Base-by-base conservation (phyloP, 176 grass and related monocot species). In the Cenchrus americanus region DNA sequence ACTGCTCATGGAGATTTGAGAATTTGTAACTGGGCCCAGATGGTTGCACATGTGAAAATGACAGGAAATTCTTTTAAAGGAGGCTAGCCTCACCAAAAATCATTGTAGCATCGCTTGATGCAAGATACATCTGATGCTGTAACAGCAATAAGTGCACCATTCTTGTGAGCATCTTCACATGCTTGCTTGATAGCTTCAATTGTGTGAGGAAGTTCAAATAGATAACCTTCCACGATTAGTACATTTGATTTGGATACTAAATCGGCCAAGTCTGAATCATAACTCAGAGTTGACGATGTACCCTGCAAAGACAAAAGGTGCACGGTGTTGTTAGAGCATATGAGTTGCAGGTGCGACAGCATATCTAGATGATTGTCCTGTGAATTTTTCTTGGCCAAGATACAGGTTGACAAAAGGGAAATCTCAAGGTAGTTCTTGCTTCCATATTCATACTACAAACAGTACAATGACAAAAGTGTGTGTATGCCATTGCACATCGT, bases 101-200 rank as follows among this genome's bases (percentile, higher is more conserved):
- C 81, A 87, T 85, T 85, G 80, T 94, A 93, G 80, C 96, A 96
- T 66, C 86, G 78, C 41, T 96, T 86, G 74, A 99, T 96, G 78
- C 96, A 99, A 83, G 93, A 96, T 24, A 96, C 87, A 76, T 96
- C 93, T 53, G 96, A 99, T 78, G 93, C 91, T 52, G 93, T 96
- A 64, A 96, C 86, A 73, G 91, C 96, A 79, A 96, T 84, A 71
- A 99, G 89, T 26, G 87, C 91, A 66, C 96, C 96, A 75, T 88
- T 96, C 80, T 85, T 86, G 65, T 84, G 89, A 82, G 93, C 96
- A 72, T 96, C 96, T 88, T 96, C 82, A 54, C 96, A 99, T 3
- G 96, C 93, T 83, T 82, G 85, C 61, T 87, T 92, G 77, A 96
- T 99, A 71, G 93, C 87, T 92, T 99, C 83, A 80, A 96, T 92